These are phyloP conservation scores for Podospora tetraspora DNA, from an alignment of 495 filamentous ascomycete genomes.

Conservation along the genomic window DNA sequence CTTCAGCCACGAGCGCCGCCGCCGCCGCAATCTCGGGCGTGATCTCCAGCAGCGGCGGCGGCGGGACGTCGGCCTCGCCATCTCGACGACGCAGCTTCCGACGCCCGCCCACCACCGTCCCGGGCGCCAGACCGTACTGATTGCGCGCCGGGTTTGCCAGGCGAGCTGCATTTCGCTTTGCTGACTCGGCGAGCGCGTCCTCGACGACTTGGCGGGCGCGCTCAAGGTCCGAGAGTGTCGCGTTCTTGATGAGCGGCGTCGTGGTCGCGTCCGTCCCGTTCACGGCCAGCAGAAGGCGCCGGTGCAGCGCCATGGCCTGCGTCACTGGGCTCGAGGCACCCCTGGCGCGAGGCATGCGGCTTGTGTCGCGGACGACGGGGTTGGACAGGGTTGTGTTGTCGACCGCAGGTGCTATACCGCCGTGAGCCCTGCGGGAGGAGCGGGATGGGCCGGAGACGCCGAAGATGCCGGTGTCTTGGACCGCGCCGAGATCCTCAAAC, in stretches of 20 bases:
- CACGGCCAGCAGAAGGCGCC: not conserved
- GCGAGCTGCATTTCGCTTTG: not conserved
- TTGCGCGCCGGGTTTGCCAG: not conserved
- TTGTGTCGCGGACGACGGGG: not conserved
- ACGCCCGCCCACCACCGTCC: not conserved
- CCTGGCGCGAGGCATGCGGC: not conserved
- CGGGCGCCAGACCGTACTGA: not conserved
- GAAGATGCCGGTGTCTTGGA: not conserved
- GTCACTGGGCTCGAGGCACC: not conserved
- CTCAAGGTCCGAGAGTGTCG: not conserved
- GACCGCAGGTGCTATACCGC: not conserved
- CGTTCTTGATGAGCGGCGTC: not conserved
- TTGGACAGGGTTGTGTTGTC: not conserved
- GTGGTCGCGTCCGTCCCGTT: not conserved
- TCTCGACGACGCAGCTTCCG: not conserved
- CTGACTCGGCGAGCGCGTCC: not conserved
- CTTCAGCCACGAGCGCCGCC: constrained; percentile 30
- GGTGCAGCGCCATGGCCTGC: not conserved
- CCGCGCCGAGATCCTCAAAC: not conserved
- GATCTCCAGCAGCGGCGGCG: constrained; percentile 23
- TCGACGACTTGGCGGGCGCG: not conserved
- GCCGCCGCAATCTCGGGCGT: constrained; percentile 27
- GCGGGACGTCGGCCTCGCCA: not conserved
- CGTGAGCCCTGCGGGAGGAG: not conserved
- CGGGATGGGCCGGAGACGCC: not conserved